Percentiles rank a stretch among this genome's conserved stretches.
These are phyloP conservation scores for Debaryomyces singareniensis DNA, from an alignment of 1,139 yeast genomes.

Conservation along the genomic window DNA sequence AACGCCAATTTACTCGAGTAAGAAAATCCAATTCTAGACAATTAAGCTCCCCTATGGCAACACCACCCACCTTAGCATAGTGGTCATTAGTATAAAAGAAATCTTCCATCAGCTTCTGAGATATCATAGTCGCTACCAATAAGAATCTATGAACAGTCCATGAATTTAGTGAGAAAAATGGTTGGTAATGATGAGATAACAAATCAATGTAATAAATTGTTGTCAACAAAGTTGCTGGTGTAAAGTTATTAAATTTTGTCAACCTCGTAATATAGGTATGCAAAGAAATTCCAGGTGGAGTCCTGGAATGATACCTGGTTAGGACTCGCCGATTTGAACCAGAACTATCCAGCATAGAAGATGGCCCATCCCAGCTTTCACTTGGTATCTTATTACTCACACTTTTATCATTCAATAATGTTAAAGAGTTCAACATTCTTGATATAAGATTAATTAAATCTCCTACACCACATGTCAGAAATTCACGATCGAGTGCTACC, in stretches of 20 bases:
- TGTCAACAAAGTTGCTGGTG: slow-evolving; percentile 72
- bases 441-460: slow-evolving; percentile 69
- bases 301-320: slow-evolving; percentile 88
- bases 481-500: slow-evolving; percentile 43
- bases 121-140: slow-evolving; percentile 85
- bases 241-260: slow-evolving; percentile 78
- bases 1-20: slow-evolving; percentile 67
- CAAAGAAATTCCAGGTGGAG: slow-evolving; percentile 85
- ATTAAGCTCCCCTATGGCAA: slow-evolving; percentile 78
- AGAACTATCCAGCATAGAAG: slow-evolving; percentile 22
- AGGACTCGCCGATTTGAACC: slow-evolving; percentile 24
- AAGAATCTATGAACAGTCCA: slow-evolving; percentile 90
- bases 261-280: slow-evolving; percentile 71
- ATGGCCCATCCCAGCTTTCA: slow-evolving; percentile 14
- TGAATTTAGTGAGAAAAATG: slow-evolving; percentile 77
- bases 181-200: slow-evolving; percentile 65
- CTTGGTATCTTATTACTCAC: slow-evolving; percentile 11
- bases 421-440: slow-evolving; percentile 72
- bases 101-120: slow-evolving; percentile 90
- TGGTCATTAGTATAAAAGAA: slow-evolving; percentile 90
- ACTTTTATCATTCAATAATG: slow-evolving; percentile 58
- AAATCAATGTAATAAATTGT: slow-evolving; percentile 86
- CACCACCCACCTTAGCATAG: slow-evolving; percentile 95
- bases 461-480: slow-evolving; percentile 60
- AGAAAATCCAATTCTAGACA: slow-evolving; percentile 84